Evolutionary conservation across 495 filamentous ascomycete species (phyloP).

Genomic region (Hyaloscypha finlandica): DNA sequence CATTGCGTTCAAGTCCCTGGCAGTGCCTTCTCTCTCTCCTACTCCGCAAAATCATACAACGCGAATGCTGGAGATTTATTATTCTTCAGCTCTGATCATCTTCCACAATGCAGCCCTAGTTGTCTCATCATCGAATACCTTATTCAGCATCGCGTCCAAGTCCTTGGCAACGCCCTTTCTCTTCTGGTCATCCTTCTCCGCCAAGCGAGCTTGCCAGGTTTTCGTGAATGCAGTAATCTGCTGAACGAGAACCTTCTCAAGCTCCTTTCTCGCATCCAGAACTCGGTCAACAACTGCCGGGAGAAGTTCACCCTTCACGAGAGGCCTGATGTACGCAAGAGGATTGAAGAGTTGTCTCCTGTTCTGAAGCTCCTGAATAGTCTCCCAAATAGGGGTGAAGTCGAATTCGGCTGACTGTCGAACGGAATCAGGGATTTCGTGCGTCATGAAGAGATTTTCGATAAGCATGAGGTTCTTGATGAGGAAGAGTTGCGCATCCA

Average conservation of each 20-base stretch:
- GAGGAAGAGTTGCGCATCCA: constrained; percentile 71
- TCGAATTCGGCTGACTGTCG: constrained; percentile 68
- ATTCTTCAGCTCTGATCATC: constrained; percentile 29
- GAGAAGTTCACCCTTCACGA: constrained; percentile 58
- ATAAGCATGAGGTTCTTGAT: constrained; percentile 89
- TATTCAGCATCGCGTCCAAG: constrained; percentile 27
- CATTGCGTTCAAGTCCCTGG: constrained; percentile 49
- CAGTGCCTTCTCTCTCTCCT: constrained; percentile 55
- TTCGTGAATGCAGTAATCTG: constrained; percentile 81
- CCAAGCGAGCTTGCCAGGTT: constrained; percentile 50
- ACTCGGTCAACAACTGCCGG: constrained; percentile 66
- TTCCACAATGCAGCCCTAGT: constrained; percentile 33
- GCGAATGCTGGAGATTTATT: neutral
- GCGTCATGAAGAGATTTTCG: constrained; percentile 87
- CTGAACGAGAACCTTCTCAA: constrained; percentile 75
- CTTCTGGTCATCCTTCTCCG: constrained; percentile 46
- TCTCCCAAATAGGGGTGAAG: constrained; percentile 77
- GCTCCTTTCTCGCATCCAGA: constrained; percentile 76
- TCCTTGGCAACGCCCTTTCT: constrained; percentile 63
- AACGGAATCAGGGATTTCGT: constrained; percentile 82
- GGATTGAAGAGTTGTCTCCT: constrained; percentile 73
- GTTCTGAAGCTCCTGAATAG: constrained; percentile 72
- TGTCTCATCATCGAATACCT: constrained; percentile 31
- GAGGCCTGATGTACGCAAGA: constrained; percentile 53
- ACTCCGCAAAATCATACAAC: constrained; percentile 36